Base-by-base conservation (phyloP, 139 green algal genomes). In the Asterochloris erici region DNA sequence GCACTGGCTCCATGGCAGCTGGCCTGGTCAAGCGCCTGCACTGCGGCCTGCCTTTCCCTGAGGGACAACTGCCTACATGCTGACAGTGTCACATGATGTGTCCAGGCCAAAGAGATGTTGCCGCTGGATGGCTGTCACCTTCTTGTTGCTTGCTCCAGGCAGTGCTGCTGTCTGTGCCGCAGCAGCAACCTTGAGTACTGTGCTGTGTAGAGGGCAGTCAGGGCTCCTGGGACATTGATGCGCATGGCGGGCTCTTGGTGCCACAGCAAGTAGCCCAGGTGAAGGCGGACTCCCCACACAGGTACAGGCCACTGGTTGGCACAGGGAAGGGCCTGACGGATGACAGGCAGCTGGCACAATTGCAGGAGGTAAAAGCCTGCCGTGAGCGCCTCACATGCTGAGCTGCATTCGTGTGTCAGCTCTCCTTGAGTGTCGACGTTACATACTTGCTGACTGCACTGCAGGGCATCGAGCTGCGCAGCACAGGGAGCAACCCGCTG, bases 401-500 rank as follows among this genome's bases (percentile, higher is more conserved):
- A 71, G 66, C 21, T 21, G 21, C 4, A 26, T 24, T 71, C 19
- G 4, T 71, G 66, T 24, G 6, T 21, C 4, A 71, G 21, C 21
- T 71, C 19, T 71, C 17, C 17, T 4, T 71, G 17, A 26, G 66
- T 24, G 21, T 21, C 17, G 66, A 9, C 1, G 10, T 4, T 4
- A 9, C 66, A 19, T 76, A 68, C 54, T 68, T 82, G 24, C 64
- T 66, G 63, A 61, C 47, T 68, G 16, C 54, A 13, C n/a, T 19
- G 62, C 71, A 76, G 29, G 83, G 79, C 9, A 81, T 86, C 23
- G 83, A 86, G 78, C 79, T 86, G 16, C 78, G 78, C 13, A 70
- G 71, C 11, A 17, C 83, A 24, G 47, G 61, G 21, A 11, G 70
- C n/a, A 86, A 86, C 38, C 21, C 84, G 70, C 79, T 86, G 17